Percentiles rank a stretch among this genome's conserved stretches.
Evolutionary conservation across 2,329 filamentous ascomycete species (phyloP).

Genomic region (Aspergillus eucalypticola): DNA sequence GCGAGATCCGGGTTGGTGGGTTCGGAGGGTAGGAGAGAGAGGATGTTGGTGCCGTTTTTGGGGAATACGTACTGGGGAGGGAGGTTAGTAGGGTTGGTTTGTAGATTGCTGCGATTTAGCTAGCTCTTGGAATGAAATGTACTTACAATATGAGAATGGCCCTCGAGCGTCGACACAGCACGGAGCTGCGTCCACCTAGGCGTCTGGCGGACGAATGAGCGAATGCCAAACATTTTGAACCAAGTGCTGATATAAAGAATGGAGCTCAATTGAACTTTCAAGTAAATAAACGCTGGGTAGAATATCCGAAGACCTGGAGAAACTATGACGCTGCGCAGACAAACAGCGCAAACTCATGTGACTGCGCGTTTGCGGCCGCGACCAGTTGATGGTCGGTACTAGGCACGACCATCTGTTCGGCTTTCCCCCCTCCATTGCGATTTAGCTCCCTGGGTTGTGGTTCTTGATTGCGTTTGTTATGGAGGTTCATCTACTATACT

Average conservation of each 20-base stretch:
- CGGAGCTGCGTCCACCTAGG: conserved; percentile 30
- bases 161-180: conserved; percentile 40
- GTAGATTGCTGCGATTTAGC: too few relatives aligned
- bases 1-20: conserved; percentile 56
- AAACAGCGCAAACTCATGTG: conserved; percentile 37
- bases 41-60: conserved; percentile 45
- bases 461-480: not conserved
- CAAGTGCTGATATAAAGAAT: too few relatives aligned
- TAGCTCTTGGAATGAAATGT: too few relatives aligned
- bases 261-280: too few relatives aligned
- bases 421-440: not conserved
- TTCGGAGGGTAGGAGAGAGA: conserved; percentile 58
- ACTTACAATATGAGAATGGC: conserved; percentile 42
- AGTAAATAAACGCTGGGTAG: too few relatives aligned
- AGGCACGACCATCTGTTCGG: too few relatives aligned
- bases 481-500: not conserved
- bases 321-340: conserved; percentile 19
- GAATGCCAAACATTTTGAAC: conserved; percentile 28
- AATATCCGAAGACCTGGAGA: not conserved
- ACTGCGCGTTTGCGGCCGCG: conserved; percentile 21
- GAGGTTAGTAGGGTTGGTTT: not conserved
- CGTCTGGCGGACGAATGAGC: conserved; percentile 23
- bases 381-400: not conserved
- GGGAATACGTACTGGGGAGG: conserved; percentile 51
- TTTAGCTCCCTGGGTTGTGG: not conserved